phyloP scores from a whole-genome alignment of 305 asterid species.

The Fraxinus floribunda region DNA sequence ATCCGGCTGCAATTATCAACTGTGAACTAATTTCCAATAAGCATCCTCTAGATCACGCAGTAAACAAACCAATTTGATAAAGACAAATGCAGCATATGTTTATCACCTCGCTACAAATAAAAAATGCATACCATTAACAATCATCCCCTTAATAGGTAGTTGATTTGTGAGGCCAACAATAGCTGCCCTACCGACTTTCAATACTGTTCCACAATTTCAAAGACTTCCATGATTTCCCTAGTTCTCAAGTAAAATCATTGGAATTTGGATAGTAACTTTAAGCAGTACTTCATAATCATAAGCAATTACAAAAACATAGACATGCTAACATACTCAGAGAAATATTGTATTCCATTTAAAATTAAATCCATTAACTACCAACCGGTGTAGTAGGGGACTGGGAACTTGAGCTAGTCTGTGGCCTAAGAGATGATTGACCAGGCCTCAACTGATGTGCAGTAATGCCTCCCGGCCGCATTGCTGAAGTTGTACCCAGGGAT shows the following conservation, averaged over 20 bases:
- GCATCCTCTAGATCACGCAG: neutral
- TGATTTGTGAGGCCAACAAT: neutral
- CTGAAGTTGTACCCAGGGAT: conserved; percentile 57
- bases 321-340: neutral
- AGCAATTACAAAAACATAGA: neutral
- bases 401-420: conserved; percentile 47
- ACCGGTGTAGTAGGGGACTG: conserved; percentile 73
- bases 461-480: conserved; percentile 59
- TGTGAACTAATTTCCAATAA: neutral
- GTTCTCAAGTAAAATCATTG: neutral
- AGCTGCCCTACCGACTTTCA: neutral
- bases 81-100: neutral
- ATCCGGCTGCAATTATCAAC: neutral
- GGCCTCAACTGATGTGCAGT: conserved; percentile 65
- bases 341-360: neutral
- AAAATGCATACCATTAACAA: neutral
- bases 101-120: neutral
- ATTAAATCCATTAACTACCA: conserved; percentile 18
- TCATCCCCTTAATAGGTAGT: neutral
- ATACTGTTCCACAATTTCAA: neutral
- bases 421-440: conserved; percentile 56
- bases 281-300: neutral
- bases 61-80: neutral
- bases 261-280: neutral
- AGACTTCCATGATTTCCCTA: neutral